Conservation (phyloP, 164 flowering plant genomes). For the Stephania yunnanensis region DNA sequence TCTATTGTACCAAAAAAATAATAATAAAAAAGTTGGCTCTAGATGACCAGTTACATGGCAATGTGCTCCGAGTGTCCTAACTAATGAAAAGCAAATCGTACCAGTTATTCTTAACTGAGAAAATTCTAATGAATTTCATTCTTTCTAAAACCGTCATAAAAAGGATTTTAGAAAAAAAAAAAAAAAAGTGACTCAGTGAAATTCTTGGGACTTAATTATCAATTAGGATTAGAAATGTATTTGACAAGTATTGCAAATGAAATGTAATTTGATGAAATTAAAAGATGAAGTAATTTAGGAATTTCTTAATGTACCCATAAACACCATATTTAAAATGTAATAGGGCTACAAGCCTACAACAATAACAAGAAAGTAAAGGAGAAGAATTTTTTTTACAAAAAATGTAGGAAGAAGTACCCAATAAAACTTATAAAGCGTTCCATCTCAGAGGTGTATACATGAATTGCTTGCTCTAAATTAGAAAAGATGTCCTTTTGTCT, state of each 20-base stretch:
- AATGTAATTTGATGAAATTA: neutral
- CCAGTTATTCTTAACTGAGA: too few species aligned
- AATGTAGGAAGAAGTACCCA: conserved; percentile 38
- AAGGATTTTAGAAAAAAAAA: too few species aligned
- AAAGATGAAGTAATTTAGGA: neutral
- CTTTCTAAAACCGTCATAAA: too few species aligned
- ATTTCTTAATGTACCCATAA: neutral
- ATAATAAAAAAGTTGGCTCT: too few species aligned
- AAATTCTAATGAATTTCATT: too few species aligned
- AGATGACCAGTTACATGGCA: too few species aligned
- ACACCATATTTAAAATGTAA: neutral
- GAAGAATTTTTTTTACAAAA: neutral
- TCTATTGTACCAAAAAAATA: too few species aligned
- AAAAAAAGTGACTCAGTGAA: too few species aligned
- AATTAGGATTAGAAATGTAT: too few species aligned
- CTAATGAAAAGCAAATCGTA: too few species aligned
- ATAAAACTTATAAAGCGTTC: conserved; percentile 70
- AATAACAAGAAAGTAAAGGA: neutral
- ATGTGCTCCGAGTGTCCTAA: too few species aligned
- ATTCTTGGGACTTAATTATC: too few species aligned
- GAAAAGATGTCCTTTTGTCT: conserved; percentile 44
- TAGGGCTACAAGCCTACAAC: neutral
- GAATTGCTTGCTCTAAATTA: conserved; percentile 60
- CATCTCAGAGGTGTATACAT: conserved; percentile 70
- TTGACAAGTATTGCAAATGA: neutral